Percentiles rank a stretch among this genome's conserved stretches.
Evolutionary conservation across 495 filamentous ascomycete genomes (phyloP).

Genomic region (Penicillium soppii): DNA sequence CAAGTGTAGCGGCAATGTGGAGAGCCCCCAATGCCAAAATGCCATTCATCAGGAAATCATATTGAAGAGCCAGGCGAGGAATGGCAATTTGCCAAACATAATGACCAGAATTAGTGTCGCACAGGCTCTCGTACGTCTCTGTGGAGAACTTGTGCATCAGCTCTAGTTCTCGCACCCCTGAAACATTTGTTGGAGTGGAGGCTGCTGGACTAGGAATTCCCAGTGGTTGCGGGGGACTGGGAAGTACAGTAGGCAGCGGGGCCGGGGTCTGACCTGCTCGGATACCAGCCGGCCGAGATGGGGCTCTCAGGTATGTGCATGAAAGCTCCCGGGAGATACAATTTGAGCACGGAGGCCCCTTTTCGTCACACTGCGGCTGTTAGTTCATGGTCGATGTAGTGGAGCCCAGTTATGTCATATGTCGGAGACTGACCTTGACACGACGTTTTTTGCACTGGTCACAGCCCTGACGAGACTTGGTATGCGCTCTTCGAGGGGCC

Average conservation of each 20-base stretch:
- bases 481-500: conserved; percentile 47
- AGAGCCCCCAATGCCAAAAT: conserved; percentile 54
- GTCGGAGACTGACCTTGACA: conserved; percentile 45
- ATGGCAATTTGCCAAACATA: conserved; percentile 41
- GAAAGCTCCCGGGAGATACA: conserved; percentile 39
- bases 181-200: conserved; percentile 17
- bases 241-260: conserved; percentile 2
- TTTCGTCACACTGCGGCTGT: conserved; percentile 43
- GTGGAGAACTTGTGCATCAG: conserved; percentile 46
- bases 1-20: conserved; percentile 46
- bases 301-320: conserved; percentile 39
- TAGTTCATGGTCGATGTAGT: background rate
- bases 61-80: conserved; percentile 46
- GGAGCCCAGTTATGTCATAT: conserved; percentile 2
- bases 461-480: conserved; percentile 58
- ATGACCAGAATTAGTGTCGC: conserved; percentile 24
- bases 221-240: conserved; percentile 11
- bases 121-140: conserved; percentile 37
- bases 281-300: conserved; percentile 14
- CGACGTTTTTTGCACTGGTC: conserved; percentile 57
- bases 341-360: conserved; percentile 45
- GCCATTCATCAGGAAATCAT: conserved; percentile 56
- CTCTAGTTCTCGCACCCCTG: conserved; percentile 34
- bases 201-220: conserved; percentile 20
- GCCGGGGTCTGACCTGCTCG: conserved; percentile 2